These are phyloP conservation scores for Triglochin maritima DNA, from an alignment of 106 monocot genomes.

Conservation along the genomic window DNA sequence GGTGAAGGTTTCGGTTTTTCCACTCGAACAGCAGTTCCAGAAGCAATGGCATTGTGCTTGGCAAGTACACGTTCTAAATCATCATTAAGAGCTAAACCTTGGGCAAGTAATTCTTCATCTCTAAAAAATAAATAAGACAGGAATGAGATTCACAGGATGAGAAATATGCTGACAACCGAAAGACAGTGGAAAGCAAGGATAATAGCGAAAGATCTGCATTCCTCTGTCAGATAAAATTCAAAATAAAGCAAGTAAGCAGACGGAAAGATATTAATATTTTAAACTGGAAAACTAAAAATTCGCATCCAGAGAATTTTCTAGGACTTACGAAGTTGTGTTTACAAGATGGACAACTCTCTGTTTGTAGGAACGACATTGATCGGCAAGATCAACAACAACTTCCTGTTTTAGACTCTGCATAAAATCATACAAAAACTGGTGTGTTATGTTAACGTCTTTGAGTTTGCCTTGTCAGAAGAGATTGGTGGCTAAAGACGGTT, in stretches of 20 bases:
- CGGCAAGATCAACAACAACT: conserved; percentile 80
- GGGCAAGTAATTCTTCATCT: conserved; percentile 67
- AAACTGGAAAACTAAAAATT: too few species aligned
- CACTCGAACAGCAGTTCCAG: conserved; percentile 52
- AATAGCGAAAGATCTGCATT: not conserved
- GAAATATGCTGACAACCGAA: not conserved
- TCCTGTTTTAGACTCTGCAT: conserved; percentile 76
- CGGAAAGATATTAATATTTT: too few species aligned
- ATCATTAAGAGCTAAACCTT: conserved; percentile 88
- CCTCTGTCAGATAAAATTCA: too few species aligned
- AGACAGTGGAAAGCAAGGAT: not conserved
- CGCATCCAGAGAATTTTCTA: not conserved
- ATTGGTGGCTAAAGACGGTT: not conserved
- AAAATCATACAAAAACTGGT: not conserved
- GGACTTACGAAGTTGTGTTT: conserved; percentile 74
- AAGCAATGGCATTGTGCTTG: conserved; percentile 81
- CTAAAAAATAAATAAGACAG: conserved; percentile 18
- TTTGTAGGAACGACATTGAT: conserved; percentile 68
- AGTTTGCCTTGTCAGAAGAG: too few species aligned
- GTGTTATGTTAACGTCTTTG: not conserved
- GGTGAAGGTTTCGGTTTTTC: conserved; percentile 54
- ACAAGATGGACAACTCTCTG: conserved; percentile 86
- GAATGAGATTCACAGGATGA: not conserved
- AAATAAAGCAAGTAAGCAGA: too few species aligned
- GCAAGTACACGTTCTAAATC: conserved; percentile 78